Evolutionary conservation across 164 flowering plant genomes (phyloP), one percentile per base, ranked within the genome.

Genomic region (Vitis amurensis): DNA sequence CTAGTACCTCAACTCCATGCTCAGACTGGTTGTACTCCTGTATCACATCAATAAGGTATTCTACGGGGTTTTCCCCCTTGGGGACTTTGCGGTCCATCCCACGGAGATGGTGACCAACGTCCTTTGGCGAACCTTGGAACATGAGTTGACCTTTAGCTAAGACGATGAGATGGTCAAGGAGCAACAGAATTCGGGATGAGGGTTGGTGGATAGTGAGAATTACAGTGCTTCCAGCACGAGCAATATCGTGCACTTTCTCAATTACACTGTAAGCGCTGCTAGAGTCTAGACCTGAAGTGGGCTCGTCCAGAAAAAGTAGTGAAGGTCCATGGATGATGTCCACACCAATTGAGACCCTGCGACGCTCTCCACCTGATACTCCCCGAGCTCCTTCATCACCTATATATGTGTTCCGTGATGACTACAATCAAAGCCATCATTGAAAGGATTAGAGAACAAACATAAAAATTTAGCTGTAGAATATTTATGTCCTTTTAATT

Each of bases 121-220:
- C 89, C 53, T 83, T 83, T 0, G 92, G 90, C 0, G 86, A 63
- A n/a, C 92, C 92, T 63, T 88, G 91, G 79, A 64, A 90, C 89
- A 90, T 87, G 73, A 85, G 83, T 69, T 87, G 83, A 9, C 92
- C 95, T 0, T 88, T 82, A 3, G 95, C 91, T 0, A 90, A 79
- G 71, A 88, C 69, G 47, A 88, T 83, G 67, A 90, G 84, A 61
- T 86, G 95, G 68, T 90, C 95, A 0, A 90, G 81, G 2, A 90
- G 81, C 68, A 72, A 52, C 63, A 66, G 89, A 74, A 90, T 90
- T 47, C 95, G 69, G 1, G 73, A 77, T 11, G 90, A 86, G 4
- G 94, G 92, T 57, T 90, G 94, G 71, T 88, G 94, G 70, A 90
- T 88, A 17, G 94, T 86, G 73, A 90, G 88, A 72, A 90, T 83